Conservation (phyloP, 345 rosid genomes). For the Nasturtium officinale region DNA sequence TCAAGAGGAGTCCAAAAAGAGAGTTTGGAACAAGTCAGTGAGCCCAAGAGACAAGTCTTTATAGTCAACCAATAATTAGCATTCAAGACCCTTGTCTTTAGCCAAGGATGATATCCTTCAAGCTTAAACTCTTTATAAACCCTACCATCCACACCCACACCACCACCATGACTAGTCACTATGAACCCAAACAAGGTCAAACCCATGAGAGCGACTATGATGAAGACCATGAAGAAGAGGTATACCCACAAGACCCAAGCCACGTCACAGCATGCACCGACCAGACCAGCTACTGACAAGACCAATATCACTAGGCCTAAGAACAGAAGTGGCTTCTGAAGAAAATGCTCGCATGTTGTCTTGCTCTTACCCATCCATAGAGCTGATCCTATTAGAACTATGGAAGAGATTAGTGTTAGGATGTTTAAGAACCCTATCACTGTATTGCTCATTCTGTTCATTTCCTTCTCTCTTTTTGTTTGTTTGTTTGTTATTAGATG, state of each 20-base stretch:
- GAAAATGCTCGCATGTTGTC: constrained; percentile 79
- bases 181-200: constrained; percentile 77
- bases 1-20: constrained; percentile 85
- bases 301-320: constrained; percentile 71
- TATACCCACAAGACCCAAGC: constrained; percentile 93
- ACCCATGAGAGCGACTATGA: constrained; percentile 65
- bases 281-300: constrained; percentile 78
- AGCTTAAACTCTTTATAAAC: constrained; percentile 72
- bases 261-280: constrained; percentile 87
- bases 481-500: not conserved
- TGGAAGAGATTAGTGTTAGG: constrained; percentile 75
- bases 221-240: constrained; percentile 73
- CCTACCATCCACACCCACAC: constrained; percentile 65
- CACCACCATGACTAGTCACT: constrained; percentile 83
- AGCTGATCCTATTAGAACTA: constrained; percentile 86
- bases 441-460: constrained; percentile 86
- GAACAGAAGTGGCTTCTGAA: constrained; percentile 80
- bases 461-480: constrained; percentile 27
- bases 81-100: constrained; percentile 60
- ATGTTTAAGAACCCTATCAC: constrained; percentile 80
- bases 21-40: constrained; percentile 67
- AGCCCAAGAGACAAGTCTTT: constrained; percentile 69
- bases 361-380: constrained; percentile 85
- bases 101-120: constrained; percentile 79
- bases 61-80: constrained; percentile 68